These are phyloP conservation scores for Rhodomyrtus tomentosa DNA, from an alignment of 345 rosid species.

Conservation along the genomic window DNA sequence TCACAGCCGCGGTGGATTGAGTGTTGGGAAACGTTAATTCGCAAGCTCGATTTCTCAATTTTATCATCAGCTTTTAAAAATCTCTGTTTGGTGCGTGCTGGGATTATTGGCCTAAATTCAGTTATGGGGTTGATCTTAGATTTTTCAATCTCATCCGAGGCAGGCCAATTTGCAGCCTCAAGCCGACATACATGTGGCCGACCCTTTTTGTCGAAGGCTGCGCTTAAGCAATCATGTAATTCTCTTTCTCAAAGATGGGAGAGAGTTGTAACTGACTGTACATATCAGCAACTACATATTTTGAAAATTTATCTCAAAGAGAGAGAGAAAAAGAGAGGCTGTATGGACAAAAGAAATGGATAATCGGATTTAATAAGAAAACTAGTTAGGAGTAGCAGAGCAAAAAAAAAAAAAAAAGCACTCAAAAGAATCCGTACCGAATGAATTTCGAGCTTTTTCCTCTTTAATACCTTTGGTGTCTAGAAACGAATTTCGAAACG, in stretches of 20 bases:
- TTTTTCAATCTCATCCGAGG: neutral
- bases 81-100: fast-evolving
- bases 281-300: too few species aligned
- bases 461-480: neutral
- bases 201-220: too few species aligned
- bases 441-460: neutral
- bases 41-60: neutral
- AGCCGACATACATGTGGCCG: neutral
- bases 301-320: too few species aligned
- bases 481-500: neutral
- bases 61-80: neutral
- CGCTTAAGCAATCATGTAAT: too few species aligned
- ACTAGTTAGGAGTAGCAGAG: neutral
- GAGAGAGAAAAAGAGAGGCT: too few species aligned
- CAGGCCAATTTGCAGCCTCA: neutral
- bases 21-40: fast-evolving
- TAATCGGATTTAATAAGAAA: neutral
- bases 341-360: neutral
- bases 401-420: too few species aligned
- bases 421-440: too few species aligned
- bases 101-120: fast-evolving
- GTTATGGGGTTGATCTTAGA: neutral
- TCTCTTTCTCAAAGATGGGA: too few species aligned
- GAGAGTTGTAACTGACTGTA: too few species aligned
- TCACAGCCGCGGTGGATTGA: neutral